Conservation (phyloP, 257 asterid species). For the Lantana camara region DNA sequence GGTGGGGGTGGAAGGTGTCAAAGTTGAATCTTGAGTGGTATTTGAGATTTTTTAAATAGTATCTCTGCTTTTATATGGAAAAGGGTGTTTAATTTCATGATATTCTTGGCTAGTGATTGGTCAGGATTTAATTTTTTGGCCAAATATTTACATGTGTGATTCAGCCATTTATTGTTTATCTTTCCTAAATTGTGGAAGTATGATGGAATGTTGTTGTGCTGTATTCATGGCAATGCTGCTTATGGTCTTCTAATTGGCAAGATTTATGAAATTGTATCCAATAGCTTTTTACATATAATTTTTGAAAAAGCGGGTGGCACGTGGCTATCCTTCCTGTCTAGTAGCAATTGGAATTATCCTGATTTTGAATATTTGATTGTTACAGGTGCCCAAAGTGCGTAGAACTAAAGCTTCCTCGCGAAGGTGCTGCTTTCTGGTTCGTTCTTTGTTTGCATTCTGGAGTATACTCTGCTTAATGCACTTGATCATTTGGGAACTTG, state of each 20-base stretch:
- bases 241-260: neutral
- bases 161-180: neutral
- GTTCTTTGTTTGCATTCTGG: slow-evolving; percentile 35
- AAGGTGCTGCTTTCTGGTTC: slow-evolving; percentile 96
- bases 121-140: neutral
- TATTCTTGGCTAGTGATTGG: slow-evolving; percentile 5
- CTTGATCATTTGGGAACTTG: neutral
- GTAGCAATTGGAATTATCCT: neutral
- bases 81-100: neutral
- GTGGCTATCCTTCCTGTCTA: slow-evolving; percentile 14
- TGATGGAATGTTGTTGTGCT: neutral
- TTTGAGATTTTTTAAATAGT: slow-evolving; percentile 3
- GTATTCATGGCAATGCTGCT: slow-evolving; percentile 19
- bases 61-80: slow-evolving; percentile 1
- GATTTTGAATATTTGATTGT: slow-evolving; percentile 13
- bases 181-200: neutral
- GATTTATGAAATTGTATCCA: neutral
- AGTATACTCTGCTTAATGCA: slow-evolving; percentile 10
- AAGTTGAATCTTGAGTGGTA: neutral
- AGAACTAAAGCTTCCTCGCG: slow-evolving; percentile 91
- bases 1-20: neutral
- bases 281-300: neutral
- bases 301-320: neutral
- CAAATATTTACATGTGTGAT: neutral
- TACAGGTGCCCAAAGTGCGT: slow-evolving; percentile 95